phyloP scores from a whole-genome alignment of 768 basidiomycete species.

The Daedaleopsis sinensis region DNA sequence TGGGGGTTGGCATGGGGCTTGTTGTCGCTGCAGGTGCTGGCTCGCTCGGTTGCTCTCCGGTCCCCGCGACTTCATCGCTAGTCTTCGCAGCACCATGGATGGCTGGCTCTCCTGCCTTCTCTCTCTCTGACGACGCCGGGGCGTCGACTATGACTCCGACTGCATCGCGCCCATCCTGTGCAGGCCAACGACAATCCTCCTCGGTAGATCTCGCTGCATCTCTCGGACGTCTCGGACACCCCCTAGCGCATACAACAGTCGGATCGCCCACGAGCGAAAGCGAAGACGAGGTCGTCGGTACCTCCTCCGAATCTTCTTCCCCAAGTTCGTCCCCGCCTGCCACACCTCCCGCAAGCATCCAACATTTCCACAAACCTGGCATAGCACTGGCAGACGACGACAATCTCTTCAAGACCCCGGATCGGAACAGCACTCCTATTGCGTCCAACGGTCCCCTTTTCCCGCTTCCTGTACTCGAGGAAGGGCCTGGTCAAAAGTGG shows the following conservation, averaged over 20 bases:
- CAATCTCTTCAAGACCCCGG: neutral
- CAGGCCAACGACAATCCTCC: neutral
- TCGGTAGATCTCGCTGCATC: neutral
- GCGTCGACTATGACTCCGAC: conserved; percentile 1
- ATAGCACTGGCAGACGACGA: neutral
- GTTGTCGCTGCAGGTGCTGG: conserved; percentile 9
- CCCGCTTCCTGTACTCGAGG: neutral
- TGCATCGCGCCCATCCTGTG: neutral
- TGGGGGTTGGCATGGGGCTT: conserved; percentile 9
- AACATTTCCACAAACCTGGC: neutral
- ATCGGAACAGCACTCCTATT: neutral
- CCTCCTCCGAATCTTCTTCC: neutral
- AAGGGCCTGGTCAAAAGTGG: conserved; percentile 4
- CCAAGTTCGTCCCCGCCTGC: neutral
- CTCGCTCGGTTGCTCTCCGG: conserved; percentile 9
- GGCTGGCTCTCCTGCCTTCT: conserved; percentile 7
- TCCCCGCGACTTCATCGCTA: conserved; percentile 1
- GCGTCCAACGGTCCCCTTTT: neutral
- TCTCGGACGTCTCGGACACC: neutral
- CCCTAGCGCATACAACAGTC: conserved; percentile 10
- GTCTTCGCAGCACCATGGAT: conserved; percentile 1
- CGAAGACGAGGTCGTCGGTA: neutral
- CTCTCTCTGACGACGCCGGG: conserved; percentile 18
- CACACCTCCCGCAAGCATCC: too few species aligned
- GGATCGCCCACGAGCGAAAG: neutral